Evolutionary conservation across 352 stramenopile genomes (phyloP).

Genomic region (Phytophthora multivora): DNA sequence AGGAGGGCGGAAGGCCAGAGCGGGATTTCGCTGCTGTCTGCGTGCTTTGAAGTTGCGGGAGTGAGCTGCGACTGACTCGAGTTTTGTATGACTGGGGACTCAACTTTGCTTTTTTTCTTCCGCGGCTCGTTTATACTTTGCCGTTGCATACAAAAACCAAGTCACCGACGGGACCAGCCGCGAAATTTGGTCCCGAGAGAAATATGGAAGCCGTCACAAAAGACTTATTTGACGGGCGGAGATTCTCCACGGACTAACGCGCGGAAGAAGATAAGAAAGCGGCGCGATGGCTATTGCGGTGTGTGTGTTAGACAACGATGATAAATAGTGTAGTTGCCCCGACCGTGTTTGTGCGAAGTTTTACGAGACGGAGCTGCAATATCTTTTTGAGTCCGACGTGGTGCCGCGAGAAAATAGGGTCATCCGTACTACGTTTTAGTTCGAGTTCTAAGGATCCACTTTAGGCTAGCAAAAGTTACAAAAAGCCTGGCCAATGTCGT

Average conservation of each 20-base stretch:
- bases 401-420: too few species aligned
- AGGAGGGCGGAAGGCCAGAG: constrained; percentile 6
- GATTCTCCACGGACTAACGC: constrained; percentile 16
- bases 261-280: constrained; percentile 17
- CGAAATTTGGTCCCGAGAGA: background rate
- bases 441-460: too few species aligned
- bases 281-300: background rate
- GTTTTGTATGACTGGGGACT: constrained; percentile 28
- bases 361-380: background rate
- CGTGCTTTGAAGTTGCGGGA: constrained; percentile 45
- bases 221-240: constrained; percentile 7
- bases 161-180: constrained; percentile 10
- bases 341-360: background rate
- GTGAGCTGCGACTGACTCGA: constrained; percentile 33
- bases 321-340: background rate
- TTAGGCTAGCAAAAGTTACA: too few species aligned
- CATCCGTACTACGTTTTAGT: too few species aligned
- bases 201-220: constrained; percentile 32
- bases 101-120: constrained; percentile 19
- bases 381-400: constrained; percentile 1
- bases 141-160: constrained; percentile 25
- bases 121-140: constrained; percentile 16
- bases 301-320: too few species aligned
- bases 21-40: constrained; percentile 16
- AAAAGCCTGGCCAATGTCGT: too few species aligned